Base-by-base conservation (phyloP, 805 yeast species). In the Sugiyamaella americana region DNA sequence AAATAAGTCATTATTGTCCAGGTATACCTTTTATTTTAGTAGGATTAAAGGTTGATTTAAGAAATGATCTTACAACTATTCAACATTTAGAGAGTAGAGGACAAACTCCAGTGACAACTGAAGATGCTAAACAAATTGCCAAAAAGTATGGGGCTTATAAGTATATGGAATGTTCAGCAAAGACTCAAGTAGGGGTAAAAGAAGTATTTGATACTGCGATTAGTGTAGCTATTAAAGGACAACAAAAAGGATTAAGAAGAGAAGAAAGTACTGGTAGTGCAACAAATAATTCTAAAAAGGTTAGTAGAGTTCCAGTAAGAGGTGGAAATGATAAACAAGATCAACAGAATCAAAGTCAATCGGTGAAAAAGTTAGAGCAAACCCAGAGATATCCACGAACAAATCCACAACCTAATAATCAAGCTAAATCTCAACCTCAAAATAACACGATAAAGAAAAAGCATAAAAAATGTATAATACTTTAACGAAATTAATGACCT, bases 91-190 rank as follows among this genome's bases (percentile, higher is more conserved):
- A 51, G 30, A 44, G 57, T 4, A 54, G 56, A 34, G 66, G 66
- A 5, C 52, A 47, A 48, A 39, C 43, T 5, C 60, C 58, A 1
- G 50, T 66, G 2, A 47, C 62, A 4, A 32, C 46, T 11, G 77
- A 74, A 43, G 64, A 69, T 35, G 82, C 82, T 2, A 69, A 72
- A 18, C 70, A 69, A 41, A 56, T 79, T 17, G 85, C 88, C 1
- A 65, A 69, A 17, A 74, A 74, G 34, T 72, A 82, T 46, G 84
- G 83, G 32, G 91, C 94, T 0, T 68, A 76, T 26, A 80, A 78
- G 3, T 91, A 85, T 60, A 64, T 86, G 43, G 84, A 83, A 62
- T 87, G 95, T 60, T 84, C 94, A 5, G 87, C 96, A 3, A 82
- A 79, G 54, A 69, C 44, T 3, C 42, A 74, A 17, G 71, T 74